Percentiles rank a stretch among this genome's conserved stretches.
phyloP scores from a whole-genome alignment of 75 land plant species.

The Isoetes taiwanensis region DNA sequence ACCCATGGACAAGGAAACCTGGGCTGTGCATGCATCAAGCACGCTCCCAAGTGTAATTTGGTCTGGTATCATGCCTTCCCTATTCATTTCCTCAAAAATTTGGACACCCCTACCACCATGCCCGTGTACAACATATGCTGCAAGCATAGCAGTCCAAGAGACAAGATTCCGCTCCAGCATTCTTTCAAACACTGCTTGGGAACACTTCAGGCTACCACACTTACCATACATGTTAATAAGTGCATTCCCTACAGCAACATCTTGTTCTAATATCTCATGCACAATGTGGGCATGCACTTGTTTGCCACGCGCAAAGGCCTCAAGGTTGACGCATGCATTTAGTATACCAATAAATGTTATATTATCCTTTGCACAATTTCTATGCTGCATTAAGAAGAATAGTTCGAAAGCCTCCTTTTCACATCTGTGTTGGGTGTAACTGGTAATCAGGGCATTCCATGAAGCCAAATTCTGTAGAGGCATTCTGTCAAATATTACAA shows the following conservation, averaged over 20 bases:
- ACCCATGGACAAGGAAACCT: too few relatives aligned
- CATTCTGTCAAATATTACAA: constrained; percentile 18
- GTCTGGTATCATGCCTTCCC: too few relatives aligned
- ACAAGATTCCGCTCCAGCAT: constrained; percentile 25
- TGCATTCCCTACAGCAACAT: background rate
- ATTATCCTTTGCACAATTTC: constrained; percentile 17
- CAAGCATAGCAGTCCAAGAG: constrained; percentile 39
- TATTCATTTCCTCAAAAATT: too few relatives aligned
- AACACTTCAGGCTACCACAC: constrained; percentile 18
- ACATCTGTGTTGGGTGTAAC: constrained; percentile 13
- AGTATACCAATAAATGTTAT: constrained; percentile 14
- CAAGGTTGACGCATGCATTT: constrained; percentile 1
- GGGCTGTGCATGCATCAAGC: too few relatives aligned
- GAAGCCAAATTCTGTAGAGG: constrained; percentile 34
- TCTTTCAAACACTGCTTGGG: constrained; percentile 30
- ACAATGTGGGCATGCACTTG: constrained; percentile 2
- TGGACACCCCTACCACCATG: too few relatives aligned
- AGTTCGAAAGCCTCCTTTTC: constrained; percentile 16
- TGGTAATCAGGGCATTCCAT: constrained; percentile 59
- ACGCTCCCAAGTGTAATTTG: too few relatives aligned
- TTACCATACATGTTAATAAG: background rate
- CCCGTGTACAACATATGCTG: too few relatives aligned
- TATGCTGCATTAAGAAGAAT: constrained; percentile 20
- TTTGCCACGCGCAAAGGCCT: background rate
- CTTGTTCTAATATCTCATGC: background rate